Evolutionary conservation across 2,329 filamentous ascomycete genomes (phyloP), one percentile per base, ranked within the genome.

Genomic region (Phialophora expanda): DNA sequence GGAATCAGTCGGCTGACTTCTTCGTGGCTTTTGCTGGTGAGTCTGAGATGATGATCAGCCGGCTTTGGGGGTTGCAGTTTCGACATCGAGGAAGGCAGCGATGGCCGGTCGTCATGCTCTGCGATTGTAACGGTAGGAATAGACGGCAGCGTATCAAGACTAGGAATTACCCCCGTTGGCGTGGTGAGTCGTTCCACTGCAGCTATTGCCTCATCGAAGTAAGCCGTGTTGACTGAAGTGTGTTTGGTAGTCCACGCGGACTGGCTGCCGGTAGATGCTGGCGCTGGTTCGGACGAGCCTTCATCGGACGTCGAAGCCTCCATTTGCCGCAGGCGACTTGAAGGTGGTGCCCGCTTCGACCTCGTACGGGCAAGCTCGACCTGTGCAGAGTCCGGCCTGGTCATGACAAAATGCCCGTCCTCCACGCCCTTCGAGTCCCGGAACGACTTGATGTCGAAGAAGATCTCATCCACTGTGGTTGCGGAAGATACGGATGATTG

Each of bases 181-280:
- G 65, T 65, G 2, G 67, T 69, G 41, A 69, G 62, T 53, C 65
- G 61, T 55, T 73, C 71, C 11, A 73, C 70, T 5, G 65, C 69
- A n/a, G 71, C 71, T 46, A 73, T 71, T 4, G 71, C 67, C 58
- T 73, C 71, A 20, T 73, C 71, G 28, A 73, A 71, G 46, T 68
- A 68, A 38, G 66, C 69, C 9, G 69, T 66, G 26, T 67, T 70
- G 53, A 70, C 66, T 3, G 68, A 70, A 17, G 65, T 69, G 34
- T 67, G 67, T 44, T 69, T 69, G 3, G 67, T 69, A 3, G 67
- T 67, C 22, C 20, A 38, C 12, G 59, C 60, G 5, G 66, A 68
- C 22, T n/a, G 54, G n/a, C 28, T 46, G 14, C 62, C 50, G 11
- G 24, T 60, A 14, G 41, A 38, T 7, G 60, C 55, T 20, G 65